Conservation (phyloP, 352 stramenopile genomes). For the Saprolegnia parasitica region DNA sequence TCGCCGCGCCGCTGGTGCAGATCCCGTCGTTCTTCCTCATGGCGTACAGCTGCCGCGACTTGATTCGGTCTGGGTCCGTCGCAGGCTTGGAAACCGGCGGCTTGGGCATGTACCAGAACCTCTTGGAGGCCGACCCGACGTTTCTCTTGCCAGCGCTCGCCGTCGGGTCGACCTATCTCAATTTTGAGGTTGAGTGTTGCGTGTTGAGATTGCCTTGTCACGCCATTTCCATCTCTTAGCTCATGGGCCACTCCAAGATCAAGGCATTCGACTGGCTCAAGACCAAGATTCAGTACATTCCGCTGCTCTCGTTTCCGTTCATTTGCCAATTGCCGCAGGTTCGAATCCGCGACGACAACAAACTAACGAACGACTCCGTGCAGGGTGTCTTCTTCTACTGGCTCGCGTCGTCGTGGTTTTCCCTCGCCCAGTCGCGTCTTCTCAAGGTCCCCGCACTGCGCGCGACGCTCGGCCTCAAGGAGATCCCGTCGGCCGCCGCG, state of each 20-base stretch:
- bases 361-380: background rate
- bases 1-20: conserved; percentile 58
- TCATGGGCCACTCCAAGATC: conserved; percentile 37
- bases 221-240: background rate
- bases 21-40: conserved; percentile 69
- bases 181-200: conserved; percentile 31
- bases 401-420: conserved; percentile 64
- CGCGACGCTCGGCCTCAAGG: conserved; percentile 41
- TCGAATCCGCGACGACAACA: no score
- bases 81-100: conserved; percentile 55
- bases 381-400: conserved; percentile 79
- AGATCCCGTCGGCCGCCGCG: background rate
- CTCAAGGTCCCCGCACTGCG: conserved; percentile 70
- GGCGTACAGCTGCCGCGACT: conserved; percentile 67
- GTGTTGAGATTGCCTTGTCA: background rate
- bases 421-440: conserved; percentile 49
- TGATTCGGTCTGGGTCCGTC: conserved; percentile 68
- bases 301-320: conserved; percentile 49
- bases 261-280: conserved; percentile 43
- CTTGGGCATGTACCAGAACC: conserved; percentile 59
- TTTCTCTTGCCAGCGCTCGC: conserved; percentile 56
- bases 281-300: conserved; percentile 47
- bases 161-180: conserved; percentile 53
- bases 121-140: conserved; percentile 56
- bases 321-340: conserved; percentile 45